These are phyloP conservation scores for Fusarium succisae DNA, from an alignment of 2,329 filamentous ascomycete genomes.

Conservation along the genomic window DNA sequence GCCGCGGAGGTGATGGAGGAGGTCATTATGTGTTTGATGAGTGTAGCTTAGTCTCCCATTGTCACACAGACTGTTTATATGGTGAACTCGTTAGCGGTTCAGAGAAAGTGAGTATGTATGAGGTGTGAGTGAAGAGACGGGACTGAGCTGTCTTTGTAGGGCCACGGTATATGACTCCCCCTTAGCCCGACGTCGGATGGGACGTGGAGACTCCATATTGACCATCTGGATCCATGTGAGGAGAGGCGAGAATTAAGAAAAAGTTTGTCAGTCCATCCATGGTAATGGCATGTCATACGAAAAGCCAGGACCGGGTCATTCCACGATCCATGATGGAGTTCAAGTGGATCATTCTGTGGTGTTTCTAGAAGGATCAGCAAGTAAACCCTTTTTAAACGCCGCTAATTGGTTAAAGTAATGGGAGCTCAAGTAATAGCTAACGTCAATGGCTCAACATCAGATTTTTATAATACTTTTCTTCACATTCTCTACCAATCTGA, in stretches of 20 bases:
- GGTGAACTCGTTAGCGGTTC: not conserved
- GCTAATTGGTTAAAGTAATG: constrained; percentile 7
- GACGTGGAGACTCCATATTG: constrained; percentile 4
- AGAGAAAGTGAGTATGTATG: not conserved
- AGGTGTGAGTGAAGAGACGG: not conserved
- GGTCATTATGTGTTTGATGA: constrained; percentile 15
- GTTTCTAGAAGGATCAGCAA: constrained; percentile 28
- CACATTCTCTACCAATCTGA: not conserved
- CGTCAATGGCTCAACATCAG: not conserved
- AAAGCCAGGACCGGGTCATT: constrained; percentile 6
- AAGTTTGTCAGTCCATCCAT: constrained; percentile 35
- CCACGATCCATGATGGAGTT: constrained; percentile 30
- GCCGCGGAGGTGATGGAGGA: constrained; percentile 31
- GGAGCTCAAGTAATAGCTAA: constrained; percentile 1
- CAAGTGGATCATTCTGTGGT: constrained; percentile 7
- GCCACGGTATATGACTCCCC: constrained; percentile 14
- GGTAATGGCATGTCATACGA: constrained; percentile 26
- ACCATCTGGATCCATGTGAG: not conserved
- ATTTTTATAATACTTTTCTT: not conserved
- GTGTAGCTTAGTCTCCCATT: constrained; percentile 29
- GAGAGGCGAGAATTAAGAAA: constrained; percentile 22
- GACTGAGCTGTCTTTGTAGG: constrained; percentile 28
- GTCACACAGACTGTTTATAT: constrained; percentile 30
- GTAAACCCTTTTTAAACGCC: not conserved
- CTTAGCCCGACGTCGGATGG: constrained; percentile 27